Base-by-base conservation (phyloP, 148 eudicot species). In the Vaccinium macrocarpon region DNA sequence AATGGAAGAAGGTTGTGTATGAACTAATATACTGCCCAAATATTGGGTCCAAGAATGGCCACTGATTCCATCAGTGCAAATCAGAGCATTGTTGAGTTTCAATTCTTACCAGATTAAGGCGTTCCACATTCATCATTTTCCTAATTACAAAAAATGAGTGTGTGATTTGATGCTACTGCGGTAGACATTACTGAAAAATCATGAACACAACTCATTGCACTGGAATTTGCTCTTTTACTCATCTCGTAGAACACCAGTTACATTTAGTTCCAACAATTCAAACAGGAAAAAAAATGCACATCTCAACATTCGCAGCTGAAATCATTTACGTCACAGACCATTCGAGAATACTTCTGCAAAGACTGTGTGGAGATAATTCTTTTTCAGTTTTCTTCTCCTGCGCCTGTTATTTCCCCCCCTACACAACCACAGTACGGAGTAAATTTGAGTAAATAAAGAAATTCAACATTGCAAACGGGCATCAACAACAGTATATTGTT, bases 331-430 rank as follows among this genome's bases (percentile, higher is more conserved):
- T 84, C 85, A 81, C 42, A 78, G 55, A 27, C 56, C 82, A 56
- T 77, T 38, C 51, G 72, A 68, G 81, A 71, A 91, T 84, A 75
- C 79, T 56, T 82, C 81, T 84, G 76, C 3, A 78, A 86, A 42
- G 42, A 90, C 82, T 4, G 84, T 82, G 81, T 84, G 79, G 57
- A 88, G 89, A 88, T 85, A 78, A 68, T 90, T 90, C 87, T 88
- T 95, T 84, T 90, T 88, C 73, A 92, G 89, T 85, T 91, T 35
- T 35, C 38, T 93, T 87, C 98, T 90, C 85, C 96, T 88, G 23
- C 96, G 84, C 78, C 81, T 80, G 68, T 61, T 84, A 61, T 81
- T 88, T 82, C 38, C 38, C 38, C 93, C 93, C 97, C 98, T 95
- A 90, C 88, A 86, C 80, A 46, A 73, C 75, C 86, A 68, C 38